Evolutionary conservation across 208 protist species (phyloP).

Genomic region (Leishmania turanica): DNA sequence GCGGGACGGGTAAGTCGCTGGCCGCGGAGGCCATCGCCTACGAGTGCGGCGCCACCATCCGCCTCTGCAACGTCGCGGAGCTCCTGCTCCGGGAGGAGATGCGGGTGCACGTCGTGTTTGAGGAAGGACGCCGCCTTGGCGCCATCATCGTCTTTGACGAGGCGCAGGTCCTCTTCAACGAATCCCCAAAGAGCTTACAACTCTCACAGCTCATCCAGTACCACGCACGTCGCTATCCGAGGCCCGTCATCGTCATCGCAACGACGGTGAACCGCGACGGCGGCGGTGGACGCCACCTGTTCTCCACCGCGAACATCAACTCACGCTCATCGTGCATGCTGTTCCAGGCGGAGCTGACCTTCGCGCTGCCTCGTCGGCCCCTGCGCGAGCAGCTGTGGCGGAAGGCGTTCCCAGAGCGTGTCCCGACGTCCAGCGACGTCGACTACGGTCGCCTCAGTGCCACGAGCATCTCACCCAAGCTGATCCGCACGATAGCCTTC

Average conservation of each 20-base stretch:
- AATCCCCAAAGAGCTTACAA: slow-evolving; percentile 63
- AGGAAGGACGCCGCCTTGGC: slow-evolving; percentile 79
- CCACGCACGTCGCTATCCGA: slow-evolving; percentile 70
- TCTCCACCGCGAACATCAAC: slow-evolving; percentile 45
- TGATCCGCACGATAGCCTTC: slow-evolving; percentile 79
- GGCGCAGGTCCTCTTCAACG: slow-evolving; percentile 84
- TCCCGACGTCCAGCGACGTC: slow-evolving; percentile 58
- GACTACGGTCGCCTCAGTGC: slow-evolving; percentile 64
- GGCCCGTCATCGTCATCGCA: slow-evolving; percentile 82
- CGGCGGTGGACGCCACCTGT: slow-evolving; percentile 26
- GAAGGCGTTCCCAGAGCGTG: slow-evolving; percentile 65
- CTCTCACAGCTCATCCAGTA: slow-evolving; percentile 83
- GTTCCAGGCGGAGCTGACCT: slow-evolving; percentile 65
- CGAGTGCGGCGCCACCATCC: slow-evolving; percentile 89
- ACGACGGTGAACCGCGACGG: slow-evolving; percentile 55
- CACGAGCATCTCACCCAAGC: slow-evolving; percentile 57
- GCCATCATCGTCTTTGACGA: slow-evolving; percentile 91
- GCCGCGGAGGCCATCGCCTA: slow-evolving; percentile 90
- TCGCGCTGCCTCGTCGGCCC: slow-evolving; percentile 51
- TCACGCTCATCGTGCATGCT: slow-evolving; percentile 47
- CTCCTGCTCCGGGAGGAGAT: slow-evolving; percentile 58
- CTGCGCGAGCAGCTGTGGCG: slow-evolving; percentile 79
- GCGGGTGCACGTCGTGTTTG: slow-evolving; percentile 72
- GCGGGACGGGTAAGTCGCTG: slow-evolving; percentile 89
- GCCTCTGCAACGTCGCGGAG: slow-evolving; percentile 82